Conservation (phyloP, 2,329 filamentous ascomycete genomes). For the Ceratocystis cubensis region DNA sequence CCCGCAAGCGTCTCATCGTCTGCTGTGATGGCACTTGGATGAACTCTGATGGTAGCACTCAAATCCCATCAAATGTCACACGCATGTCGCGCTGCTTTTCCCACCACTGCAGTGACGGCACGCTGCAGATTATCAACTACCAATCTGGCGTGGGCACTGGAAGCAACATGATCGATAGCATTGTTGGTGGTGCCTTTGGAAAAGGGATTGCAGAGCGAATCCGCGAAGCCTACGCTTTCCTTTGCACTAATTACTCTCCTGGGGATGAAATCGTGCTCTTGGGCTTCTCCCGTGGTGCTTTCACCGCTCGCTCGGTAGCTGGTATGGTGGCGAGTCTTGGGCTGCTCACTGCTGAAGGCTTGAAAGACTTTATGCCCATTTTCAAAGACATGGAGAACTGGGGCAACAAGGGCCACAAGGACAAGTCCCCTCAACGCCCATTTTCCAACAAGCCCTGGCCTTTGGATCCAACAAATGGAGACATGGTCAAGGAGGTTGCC, state of each 20-base stretch:
- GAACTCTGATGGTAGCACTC: slow-evolving; percentile 38
- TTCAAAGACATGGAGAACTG: slow-evolving; percentile 46
- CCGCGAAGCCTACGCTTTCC: slow-evolving; percentile 49
- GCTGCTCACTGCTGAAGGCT: slow-evolving; percentile 40
- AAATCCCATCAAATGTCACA: slow-evolving; percentile 48
- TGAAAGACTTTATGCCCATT: slow-evolving; percentile 43
- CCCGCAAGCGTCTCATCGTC: slow-evolving; percentile 36
- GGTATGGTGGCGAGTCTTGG: slow-evolving; percentile 41
- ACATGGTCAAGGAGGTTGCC: slow-evolving; percentile 26
- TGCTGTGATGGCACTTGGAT: slow-evolving; percentile 45
- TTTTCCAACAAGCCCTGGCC: slow-evolving; percentile 40
- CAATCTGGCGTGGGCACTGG: slow-evolving; percentile 48
- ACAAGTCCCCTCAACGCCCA: slow-evolving; percentile 36
- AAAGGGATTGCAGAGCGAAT: slow-evolving; percentile 43
- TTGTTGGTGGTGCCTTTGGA: slow-evolving; percentile 45
- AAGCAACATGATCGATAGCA: slow-evolving; percentile 35
- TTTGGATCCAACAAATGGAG: slow-evolving; percentile 21
- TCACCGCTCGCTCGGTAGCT: slow-evolving; percentile 44
- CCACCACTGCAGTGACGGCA: slow-evolving; percentile 38
- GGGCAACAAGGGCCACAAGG: slow-evolving; percentile 34
- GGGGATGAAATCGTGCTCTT: slow-evolving; percentile 46
- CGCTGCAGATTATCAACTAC: slow-evolving; percentile 47
- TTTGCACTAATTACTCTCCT: slow-evolving; percentile 48
- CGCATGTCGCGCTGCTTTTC: slow-evolving; percentile 46
- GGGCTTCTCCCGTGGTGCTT: slow-evolving; percentile 47